Conservation (phyloP, 768 basidiomycete species). For the Udeniomyces megalosporus region DNA sequence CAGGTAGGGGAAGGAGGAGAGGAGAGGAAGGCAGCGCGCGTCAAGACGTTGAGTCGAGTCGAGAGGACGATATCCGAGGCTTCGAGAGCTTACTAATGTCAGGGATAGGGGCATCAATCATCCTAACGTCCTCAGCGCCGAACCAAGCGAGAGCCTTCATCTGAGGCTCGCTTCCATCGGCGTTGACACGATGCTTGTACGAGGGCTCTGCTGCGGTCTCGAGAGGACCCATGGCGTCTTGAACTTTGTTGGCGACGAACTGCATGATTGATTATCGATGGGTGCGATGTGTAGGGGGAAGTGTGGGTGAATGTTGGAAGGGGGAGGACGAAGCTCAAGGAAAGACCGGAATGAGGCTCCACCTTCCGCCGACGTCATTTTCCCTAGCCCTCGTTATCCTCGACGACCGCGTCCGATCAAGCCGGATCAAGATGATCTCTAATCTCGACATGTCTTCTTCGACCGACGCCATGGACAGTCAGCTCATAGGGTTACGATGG, state of each 20-base stretch:
- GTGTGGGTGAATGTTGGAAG: not conserved
- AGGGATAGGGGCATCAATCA: constrained; percentile 39
- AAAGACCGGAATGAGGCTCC: no score
- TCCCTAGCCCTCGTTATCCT: no score
- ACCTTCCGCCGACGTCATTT: no score
- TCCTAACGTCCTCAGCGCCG: constrained; percentile 34
- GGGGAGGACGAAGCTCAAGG: no score
- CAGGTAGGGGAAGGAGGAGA: no score
- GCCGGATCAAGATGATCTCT: no score
- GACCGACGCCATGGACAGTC: no score
- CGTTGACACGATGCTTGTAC: constrained; percentile 7
- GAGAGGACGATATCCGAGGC: not conserved
- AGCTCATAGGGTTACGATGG: no score
- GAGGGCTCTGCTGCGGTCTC: not conserved
- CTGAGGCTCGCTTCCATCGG: not conserved
- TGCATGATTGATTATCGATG: not conserved
- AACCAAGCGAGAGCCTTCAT: constrained; percentile 13
- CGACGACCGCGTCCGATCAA: no score
- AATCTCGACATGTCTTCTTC: no score
- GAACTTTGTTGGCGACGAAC: constrained; percentile 8
- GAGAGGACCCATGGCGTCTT: constrained; percentile 8
- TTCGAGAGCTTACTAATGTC: constrained; percentile 23
- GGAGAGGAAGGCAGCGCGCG: no score
- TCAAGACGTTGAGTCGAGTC: no score
- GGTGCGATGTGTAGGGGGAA: not conserved